phyloP scores from a whole-genome alignment of 768 basidiomycete genomes.

The Brasilioporus rufonigricans region DNA sequence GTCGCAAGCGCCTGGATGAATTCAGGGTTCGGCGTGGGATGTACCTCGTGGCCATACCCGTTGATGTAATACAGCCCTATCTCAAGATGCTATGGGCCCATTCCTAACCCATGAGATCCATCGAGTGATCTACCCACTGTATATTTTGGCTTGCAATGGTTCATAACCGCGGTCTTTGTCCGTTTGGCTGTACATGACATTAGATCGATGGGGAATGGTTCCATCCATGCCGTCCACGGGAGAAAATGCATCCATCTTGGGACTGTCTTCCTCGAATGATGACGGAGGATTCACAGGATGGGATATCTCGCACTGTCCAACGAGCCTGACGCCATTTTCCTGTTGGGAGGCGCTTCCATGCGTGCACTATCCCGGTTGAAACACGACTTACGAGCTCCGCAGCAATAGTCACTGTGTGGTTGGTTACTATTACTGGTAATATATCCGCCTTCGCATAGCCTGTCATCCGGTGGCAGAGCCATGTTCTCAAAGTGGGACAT shows the following conservation, averaged over 20 bases:
- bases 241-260: slow-evolving; percentile 39
- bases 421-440: slow-evolving; percentile 88
- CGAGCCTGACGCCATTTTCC: slow-evolving; percentile 74
- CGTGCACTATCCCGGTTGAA: slow-evolving; percentile 51
- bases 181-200: slow-evolving; percentile 62
- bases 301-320: slow-evolving; percentile 93
- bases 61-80: slow-evolving; percentile 86
- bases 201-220: slow-evolving; percentile 46
- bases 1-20: slow-evolving; percentile 61
- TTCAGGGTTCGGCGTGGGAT: slow-evolving; percentile 82
- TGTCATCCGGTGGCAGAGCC: slow-evolving; percentile 11
- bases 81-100: slow-evolving; percentile 7
- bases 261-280: slow-evolving; percentile 28
- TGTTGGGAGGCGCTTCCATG: slow-evolving; percentile 27
- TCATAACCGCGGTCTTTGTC: slow-evolving; percentile 52
- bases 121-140: slow-evolving; percentile 45
- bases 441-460: slow-evolving; percentile 59
- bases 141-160: slow-evolving; percentile 57
- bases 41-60: slow-evolving; percentile 88
- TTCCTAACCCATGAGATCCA: slow-evolving; percentile 9
- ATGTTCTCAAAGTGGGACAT: slow-evolving; percentile 16
- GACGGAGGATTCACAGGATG: slow-evolving; percentile 58
- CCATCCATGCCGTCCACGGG: slow-evolving; percentile 56
- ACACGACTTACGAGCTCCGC: slow-evolving; percentile 65
- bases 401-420: slow-evolving; percentile 94